phyloP scores from a whole-genome alignment of 2,329 filamentous ascomycete species.

The Magnaporthiopsis incrustans region DNA sequence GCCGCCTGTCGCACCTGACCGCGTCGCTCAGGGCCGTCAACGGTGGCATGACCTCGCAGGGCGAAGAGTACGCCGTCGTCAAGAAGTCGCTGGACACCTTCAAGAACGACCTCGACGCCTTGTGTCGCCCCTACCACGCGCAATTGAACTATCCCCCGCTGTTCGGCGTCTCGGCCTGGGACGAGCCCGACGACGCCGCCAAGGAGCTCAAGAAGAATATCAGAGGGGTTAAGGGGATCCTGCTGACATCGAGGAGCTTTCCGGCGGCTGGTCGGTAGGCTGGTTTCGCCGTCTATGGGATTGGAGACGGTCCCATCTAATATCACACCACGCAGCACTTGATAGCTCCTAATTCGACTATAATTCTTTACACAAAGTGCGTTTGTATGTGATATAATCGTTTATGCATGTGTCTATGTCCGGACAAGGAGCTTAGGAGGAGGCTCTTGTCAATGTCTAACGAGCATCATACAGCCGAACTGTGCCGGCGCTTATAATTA shows the following conservation, averaged over 20 bases:
- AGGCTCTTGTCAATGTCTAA: neutral
- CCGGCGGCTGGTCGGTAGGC: conserved; percentile 35
- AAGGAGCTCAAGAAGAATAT: conserved; percentile 68
- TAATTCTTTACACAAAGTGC: no score
- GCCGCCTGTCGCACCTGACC: conserved; percentile 33
- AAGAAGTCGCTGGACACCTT: conserved; percentile 49
- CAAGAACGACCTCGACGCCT: conserved; percentile 55
- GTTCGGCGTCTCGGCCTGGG: conserved; percentile 34
- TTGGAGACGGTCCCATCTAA: no score
- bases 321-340: no score
- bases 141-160: conserved; percentile 33
- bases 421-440: no score
- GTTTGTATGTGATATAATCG: no score
- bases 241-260: conserved; percentile 69
- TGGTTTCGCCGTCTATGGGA: no score
- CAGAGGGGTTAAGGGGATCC: conserved; percentile 67
- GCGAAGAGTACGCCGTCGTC: conserved; percentile 41
- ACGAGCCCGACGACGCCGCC: conserved; percentile 61
- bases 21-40: conserved; percentile 33
- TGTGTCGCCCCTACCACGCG: conserved; percentile 38
- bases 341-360: no score
- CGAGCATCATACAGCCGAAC: neutral
- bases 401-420: no score
- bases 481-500: neutral
- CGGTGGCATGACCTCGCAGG: conserved; percentile 34